phyloP scores from a whole-genome alignment of 495 filamentous ascomycete species.

The Alectoria sarmentosa region DNA sequence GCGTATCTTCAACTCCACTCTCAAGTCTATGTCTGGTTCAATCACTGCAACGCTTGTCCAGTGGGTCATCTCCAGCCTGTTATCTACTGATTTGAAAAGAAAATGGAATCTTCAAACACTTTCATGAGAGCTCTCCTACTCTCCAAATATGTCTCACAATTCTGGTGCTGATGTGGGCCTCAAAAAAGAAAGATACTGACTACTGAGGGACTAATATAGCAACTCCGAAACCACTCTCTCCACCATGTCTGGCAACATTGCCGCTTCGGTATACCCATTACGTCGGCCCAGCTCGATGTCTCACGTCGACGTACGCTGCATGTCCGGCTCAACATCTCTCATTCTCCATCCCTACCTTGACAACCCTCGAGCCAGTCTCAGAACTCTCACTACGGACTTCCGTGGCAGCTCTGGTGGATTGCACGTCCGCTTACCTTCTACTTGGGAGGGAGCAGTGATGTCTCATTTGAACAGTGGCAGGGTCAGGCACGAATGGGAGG shows the following conservation, averaged over 20 bases:
- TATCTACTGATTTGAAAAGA: not conserved
- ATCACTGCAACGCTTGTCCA: not conserved
- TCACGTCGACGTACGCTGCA: not conserved
- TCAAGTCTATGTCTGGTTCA: not conserved
- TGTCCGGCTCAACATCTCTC: not conserved
- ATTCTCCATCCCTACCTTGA: not conserved
- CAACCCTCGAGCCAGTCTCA: not conserved
- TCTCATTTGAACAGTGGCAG: not conserved
- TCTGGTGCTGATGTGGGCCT: not conserved
- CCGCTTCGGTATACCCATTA: not conserved
- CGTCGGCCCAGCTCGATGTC: not conserved
- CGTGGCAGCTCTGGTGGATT: not conserved
- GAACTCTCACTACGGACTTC: not conserved
- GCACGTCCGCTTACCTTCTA: not conserved
- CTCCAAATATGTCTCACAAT: not conserved
- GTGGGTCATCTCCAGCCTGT: not conserved
- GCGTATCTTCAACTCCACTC: not conserved
- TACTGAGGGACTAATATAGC: not conserved
- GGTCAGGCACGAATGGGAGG: not conserved
- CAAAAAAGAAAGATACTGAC: not conserved
- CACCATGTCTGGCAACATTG: not conserved
- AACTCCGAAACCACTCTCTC: not conserved
- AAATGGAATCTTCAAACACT: no score
- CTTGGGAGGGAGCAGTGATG: not conserved
- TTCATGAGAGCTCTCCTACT: no score